Evolutionary conservation across 768 basidiomycete genomes (phyloP), one percentile per base, ranked within the genome.

Genomic region (Naganishia friedmannii): DNA sequence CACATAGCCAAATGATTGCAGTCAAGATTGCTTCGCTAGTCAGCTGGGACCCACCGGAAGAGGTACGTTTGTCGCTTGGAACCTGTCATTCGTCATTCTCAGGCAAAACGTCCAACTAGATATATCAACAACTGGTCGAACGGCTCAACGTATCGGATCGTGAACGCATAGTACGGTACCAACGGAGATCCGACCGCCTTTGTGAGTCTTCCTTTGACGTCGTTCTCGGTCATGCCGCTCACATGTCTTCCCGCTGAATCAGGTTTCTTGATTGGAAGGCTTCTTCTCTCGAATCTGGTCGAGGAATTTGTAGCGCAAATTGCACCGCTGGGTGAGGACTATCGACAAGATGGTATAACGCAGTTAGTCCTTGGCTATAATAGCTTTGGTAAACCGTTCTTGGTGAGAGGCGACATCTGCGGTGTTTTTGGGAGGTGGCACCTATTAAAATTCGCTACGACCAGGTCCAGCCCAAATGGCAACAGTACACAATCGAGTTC

Each of bases 191-290:
- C 13, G 60, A 63, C 26, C 60, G 60, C 12, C 29, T 63, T n/a
- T 29, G 60, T 63, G 28, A 45, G 60, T 45, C 12, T 23, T n/a
- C 2, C 15, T 13, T n/a, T 7, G 48, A 19, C 21, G 6, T 12
- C 3, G 19, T 39, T 13, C 13, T 26, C 42, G 8, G n/a, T 12
- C 26, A 23, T 13, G 21, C 29, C 7, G 39, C 39, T n/a, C 26
- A 39, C 37, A 10, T 2, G 6, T n/a, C 60, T n/a, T 26, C 26
- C 21, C 17, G 42, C 10, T n/a, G 32, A 21, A 21, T 58, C 60
- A 63, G 60, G 60, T 26, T 63, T 63, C 19, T 26, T 63, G 23
- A 42, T 45, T n/a, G 60, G 60, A 26, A 46, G 60, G 39, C 39
- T 63, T 17, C 60, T 63, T 26, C 39, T 63, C n/a, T 15, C 6